Evolutionary conservation across 139 green algal species (phyloP).

Genomic region (Protoeuglena noctilucae): DNA sequence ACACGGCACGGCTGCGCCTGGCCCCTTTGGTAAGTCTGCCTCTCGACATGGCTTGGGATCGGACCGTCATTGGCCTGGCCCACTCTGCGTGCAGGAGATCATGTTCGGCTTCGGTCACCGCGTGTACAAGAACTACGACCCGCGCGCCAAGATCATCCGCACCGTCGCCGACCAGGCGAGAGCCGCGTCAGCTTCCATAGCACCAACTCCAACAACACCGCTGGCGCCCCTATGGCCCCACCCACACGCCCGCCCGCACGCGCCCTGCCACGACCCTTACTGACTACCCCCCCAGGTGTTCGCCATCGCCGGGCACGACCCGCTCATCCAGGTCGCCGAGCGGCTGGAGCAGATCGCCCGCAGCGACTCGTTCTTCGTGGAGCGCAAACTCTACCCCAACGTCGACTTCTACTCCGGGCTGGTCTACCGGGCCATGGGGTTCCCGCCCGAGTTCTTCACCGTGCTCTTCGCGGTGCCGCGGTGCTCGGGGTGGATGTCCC

Average conservation of each 20-base stretch:
- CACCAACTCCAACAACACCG: no score
- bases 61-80: no score
- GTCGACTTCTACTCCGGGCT: slow-evolving; percentile 67
- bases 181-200: no score
- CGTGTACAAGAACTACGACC: slow-evolving; percentile 55
- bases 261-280: no score
- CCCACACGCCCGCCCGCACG: no score
- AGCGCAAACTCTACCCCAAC: slow-evolving; percentile 47
- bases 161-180: slow-evolving; percentile 27
- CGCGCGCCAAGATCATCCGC: slow-evolving; percentile 40
- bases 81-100: no score
- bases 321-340: slow-evolving; percentile 46
- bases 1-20: slow-evolving; percentile 38
- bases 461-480: slow-evolving; percentile 53
- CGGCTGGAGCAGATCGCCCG: slow-evolving; percentile 44
- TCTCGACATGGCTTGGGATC: no score
- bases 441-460: slow-evolving; percentile 46
- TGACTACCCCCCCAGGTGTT: no score
- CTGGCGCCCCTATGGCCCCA: no score
- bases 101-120: slow-evolving; percentile 66
- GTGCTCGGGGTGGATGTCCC: slow-evolving; percentile 46
- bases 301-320: slow-evolving; percentile 13
- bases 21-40: no score
- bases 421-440: slow-evolving; percentile 42
- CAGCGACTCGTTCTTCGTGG: slow-evolving; percentile 50